Percentiles rank a stretch among this genome's conserved stretches.
These are phyloP conservation scores for Backusella australiensis DNA, from an alignment of 192 early-diverging fungal genomes.

Conservation along the genomic window DNA sequence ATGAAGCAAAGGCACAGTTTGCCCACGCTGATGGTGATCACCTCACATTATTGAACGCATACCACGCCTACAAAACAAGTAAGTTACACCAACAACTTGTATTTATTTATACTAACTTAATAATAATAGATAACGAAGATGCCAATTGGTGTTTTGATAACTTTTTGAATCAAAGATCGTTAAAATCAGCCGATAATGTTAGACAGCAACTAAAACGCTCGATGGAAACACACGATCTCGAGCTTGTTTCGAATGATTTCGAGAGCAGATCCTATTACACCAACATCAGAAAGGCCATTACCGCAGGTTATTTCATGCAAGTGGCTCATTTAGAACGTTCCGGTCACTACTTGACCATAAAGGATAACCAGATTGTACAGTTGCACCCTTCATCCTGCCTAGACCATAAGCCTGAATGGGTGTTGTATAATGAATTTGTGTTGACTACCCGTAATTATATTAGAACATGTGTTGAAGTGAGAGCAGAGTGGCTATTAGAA, in stretches of 20 bases:
- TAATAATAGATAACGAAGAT: constrained; percentile 50
- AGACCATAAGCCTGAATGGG: constrained; percentile 96
- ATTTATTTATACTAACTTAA: neutral
- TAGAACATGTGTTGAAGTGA: constrained; percentile 87
- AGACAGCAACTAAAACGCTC: constrained; percentile 83
- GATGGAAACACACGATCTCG: constrained; percentile 72
- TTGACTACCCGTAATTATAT: constrained; percentile 96
- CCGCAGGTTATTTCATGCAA: constrained; percentile 98
- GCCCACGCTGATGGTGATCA: constrained; percentile 96
- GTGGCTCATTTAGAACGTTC: constrained; percentile 92
- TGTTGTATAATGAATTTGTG: constrained; percentile 99
- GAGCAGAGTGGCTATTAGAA: constrained; percentile 82
- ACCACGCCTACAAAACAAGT: constrained; percentile 82
- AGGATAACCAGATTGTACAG: constrained; percentile 95
- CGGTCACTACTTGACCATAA: constrained; percentile 87
- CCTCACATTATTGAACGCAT: constrained; percentile 95
- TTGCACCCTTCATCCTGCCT: constrained; percentile 92
- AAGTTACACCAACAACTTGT: constrained; percentile 21
- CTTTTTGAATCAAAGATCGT: constrained; percentile 84
- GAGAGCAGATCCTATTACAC: constrained; percentile 74
- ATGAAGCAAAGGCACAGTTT: constrained; percentile 91
- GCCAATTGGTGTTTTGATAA: constrained; percentile 92
- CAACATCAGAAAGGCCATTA: constrained; percentile 87
- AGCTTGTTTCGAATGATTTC: constrained; percentile 69
- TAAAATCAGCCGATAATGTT: constrained; percentile 93